These are phyloP conservation scores for Fragaria vesca DNA, from an alignment of 306 rosid species.

Conservation along the genomic window DNA sequence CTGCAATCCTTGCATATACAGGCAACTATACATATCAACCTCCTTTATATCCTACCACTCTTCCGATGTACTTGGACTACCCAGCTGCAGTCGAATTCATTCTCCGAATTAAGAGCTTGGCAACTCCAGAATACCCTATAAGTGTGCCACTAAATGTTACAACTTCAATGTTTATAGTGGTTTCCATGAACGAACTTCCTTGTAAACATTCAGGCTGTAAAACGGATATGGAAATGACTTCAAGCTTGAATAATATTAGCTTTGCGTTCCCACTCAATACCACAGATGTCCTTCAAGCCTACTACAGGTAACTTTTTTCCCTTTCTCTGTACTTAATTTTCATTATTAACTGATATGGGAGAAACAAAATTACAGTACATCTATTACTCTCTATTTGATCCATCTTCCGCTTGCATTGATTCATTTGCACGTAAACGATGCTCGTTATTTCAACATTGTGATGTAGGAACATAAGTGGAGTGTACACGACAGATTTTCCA, in stretches of 20 bases:
- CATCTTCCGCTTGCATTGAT: no score
- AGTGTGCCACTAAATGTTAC: neutral
- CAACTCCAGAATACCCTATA: neutral
- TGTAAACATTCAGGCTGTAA: neutral
- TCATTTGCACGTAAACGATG: no score
- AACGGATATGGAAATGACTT: neutral
- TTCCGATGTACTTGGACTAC: conserved; percentile 8
- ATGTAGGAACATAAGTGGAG: conserved; percentile 15
- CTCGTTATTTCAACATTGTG: neutral
- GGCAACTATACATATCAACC: neutral
- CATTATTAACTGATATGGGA: no score
- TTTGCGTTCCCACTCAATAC: neutral
- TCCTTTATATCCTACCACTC: neutral
- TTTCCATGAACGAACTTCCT: neutral
- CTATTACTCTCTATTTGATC: no score
- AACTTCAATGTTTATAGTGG: neutral
- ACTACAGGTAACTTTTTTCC: conserved; percentile 4
- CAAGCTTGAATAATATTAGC: neutral
- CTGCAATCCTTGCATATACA: conserved; percentile 24
- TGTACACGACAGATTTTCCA: conserved; percentile 10
- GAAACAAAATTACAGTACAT: no score
- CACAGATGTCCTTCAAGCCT: neutral
- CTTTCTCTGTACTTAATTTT: neutral
- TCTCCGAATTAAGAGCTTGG: conserved; percentile 16
- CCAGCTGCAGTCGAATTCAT: neutral